phyloP scores from a whole-genome alignment of 1,139 yeast species.

The Pichia sp. region DNA sequence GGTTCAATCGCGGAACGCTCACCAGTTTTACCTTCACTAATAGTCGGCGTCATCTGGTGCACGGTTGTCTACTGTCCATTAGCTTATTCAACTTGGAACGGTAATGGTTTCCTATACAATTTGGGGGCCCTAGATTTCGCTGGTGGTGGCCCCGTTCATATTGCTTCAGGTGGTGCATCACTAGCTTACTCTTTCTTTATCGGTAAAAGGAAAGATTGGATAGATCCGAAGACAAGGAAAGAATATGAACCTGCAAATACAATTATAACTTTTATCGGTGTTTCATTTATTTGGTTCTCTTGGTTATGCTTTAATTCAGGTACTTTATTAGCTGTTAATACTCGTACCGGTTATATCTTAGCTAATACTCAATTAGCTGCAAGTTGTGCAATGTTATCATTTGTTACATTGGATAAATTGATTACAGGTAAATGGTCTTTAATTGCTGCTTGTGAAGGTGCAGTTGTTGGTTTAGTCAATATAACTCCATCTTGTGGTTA shows the following conservation, averaged over 20 bases:
- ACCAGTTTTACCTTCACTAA: slow-evolving; percentile 35
- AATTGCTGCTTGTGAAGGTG: slow-evolving; percentile 42
- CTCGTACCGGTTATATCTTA: slow-evolving; percentile 42
- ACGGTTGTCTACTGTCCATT: slow-evolving; percentile 39
- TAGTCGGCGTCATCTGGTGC: slow-evolving; percentile 36
- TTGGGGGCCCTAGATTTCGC: slow-evolving; percentile 42
- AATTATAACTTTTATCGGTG: slow-evolving; percentile 39
- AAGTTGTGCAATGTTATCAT: slow-evolving; percentile 35
- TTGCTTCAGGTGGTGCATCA: slow-evolving; percentile 39
- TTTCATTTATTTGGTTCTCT: slow-evolving; percentile 42
- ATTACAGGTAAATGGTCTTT: slow-evolving; percentile 38
- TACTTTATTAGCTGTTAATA: slow-evolving; percentile 37
- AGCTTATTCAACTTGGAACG: slow-evolving; percentile 41
- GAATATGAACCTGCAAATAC: slow-evolving; percentile 35
- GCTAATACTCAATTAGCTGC: slow-evolving; percentile 46
- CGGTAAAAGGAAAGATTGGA: slow-evolving; percentile 35
- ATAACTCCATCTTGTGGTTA: slow-evolving; percentile 48
- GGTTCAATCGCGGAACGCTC: slow-evolving; percentile 42
- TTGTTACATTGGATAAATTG: slow-evolving; percentile 31
- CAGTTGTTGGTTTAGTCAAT: slow-evolving; percentile 42
- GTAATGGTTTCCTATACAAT: slow-evolving; percentile 37
- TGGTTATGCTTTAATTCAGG: slow-evolving; percentile 51
- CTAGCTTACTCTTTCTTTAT: slow-evolving; percentile 36
- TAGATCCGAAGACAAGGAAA: slow-evolving; percentile 27
- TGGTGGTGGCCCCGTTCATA: slow-evolving; percentile 46